These are phyloP conservation scores for Cryptosporidium bovis DNA, from an alignment of 169 alveolate species.

Conservation along the genomic window DNA sequence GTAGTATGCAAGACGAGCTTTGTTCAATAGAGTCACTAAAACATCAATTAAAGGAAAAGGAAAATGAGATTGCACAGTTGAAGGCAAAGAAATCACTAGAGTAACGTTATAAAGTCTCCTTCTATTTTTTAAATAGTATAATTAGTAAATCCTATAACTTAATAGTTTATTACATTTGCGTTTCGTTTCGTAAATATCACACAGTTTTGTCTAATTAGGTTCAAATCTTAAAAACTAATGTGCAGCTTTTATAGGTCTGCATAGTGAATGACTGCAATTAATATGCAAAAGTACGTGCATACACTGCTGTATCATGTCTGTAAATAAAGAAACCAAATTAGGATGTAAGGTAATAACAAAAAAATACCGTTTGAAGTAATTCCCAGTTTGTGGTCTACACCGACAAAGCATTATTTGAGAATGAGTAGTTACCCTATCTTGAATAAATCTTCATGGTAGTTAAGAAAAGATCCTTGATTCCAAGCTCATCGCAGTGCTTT, in stretches of 20 bases:
- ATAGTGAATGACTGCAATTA: too few relatives aligned
- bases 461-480: slow-evolving; percentile 78
- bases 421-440: background rate
- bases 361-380: too few relatives aligned
- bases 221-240: background rate
- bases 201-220: background rate
- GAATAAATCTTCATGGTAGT: slow-evolving; percentile 81
- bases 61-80: slow-evolving; percentile 71
- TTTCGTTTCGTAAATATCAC: background rate
- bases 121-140: too few relatives aligned
- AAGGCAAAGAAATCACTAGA: slow-evolving; percentile 52
- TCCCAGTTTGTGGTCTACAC: too few relatives aligned
- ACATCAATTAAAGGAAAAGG: slow-evolving; percentile 60
- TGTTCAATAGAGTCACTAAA: slow-evolving; percentile 61
- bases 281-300: too few relatives aligned
- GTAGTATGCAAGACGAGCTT: slow-evolving; percentile 58
- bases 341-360: too few relatives aligned
- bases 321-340: too few relatives aligned
- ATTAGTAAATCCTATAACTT: background rate
- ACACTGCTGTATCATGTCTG: too few relatives aligned
- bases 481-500: slow-evolving; percentile 77
- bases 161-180: background rate
- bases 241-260: too few relatives aligned
- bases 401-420: too few relatives aligned
- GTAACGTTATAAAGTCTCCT: too few relatives aligned